Evolutionary conservation across 805 yeast species (phyloP).

Genomic region (Candida xiaguanensis): DNA sequence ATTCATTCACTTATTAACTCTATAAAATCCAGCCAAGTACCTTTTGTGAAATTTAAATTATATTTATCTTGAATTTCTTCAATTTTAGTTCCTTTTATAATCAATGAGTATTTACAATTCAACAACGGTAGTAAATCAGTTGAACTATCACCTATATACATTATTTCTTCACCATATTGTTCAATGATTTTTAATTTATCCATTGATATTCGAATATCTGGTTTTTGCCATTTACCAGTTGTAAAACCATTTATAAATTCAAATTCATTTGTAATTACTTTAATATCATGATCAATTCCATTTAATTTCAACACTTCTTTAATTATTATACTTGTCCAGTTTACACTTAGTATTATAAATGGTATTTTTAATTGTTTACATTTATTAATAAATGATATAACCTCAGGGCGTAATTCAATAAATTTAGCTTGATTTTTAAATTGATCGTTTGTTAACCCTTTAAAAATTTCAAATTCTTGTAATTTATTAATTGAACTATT

Average conservation of each 20-base stretch:
- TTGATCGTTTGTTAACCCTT: conserved; percentile 30
- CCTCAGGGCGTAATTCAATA: conserved; percentile 39
- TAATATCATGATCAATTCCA: conserved; percentile 20
- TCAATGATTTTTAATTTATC: conserved; percentile 41
- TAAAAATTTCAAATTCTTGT: conserved; percentile 35
- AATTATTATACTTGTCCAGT: conserved; percentile 57
- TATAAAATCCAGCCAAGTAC: conserved; percentile 8
- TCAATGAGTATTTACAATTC: conserved; percentile 44
- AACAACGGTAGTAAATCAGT: conserved; percentile 55
- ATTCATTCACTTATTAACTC: background rate
- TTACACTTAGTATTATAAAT: conserved; percentile 50
- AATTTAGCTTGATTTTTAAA: conserved; percentile 32
- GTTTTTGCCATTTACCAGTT: conserved; percentile 26
- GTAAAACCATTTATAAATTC: conserved; percentile 24
- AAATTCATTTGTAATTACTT: conserved; percentile 50
- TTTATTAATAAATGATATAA: conserved; percentile 27
- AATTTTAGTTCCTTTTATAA: conserved; percentile 38
- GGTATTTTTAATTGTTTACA: conserved; percentile 25
- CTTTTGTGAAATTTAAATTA: conserved; percentile 4
- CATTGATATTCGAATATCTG: conserved; percentile 45
- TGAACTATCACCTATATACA: conserved; percentile 61
- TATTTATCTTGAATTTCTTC: conserved; percentile 10
- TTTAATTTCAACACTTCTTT: conserved; percentile 21
- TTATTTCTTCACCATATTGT: conserved; percentile 14
- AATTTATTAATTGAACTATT: conserved; percentile 44